Conservation (phyloP, 345 rosid species). For the Arabidopsis suecica region DNA sequence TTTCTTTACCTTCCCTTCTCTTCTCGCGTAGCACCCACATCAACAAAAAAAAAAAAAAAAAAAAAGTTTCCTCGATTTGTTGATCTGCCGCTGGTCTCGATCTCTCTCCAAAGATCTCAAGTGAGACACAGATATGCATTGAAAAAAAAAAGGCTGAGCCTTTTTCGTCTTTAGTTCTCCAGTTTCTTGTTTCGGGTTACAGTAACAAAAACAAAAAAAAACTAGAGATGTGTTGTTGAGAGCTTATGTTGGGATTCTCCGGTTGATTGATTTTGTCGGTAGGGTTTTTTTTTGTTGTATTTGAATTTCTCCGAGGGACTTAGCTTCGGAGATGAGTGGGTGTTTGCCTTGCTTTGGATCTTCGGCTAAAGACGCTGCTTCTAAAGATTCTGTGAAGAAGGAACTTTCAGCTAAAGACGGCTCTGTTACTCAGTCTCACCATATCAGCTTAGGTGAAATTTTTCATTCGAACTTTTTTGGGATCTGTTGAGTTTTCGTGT, state of each 20-base stretch:
- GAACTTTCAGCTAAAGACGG: conserved; percentile 80
- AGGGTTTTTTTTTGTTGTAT: conserved; percentile 45
- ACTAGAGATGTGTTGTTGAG: conserved; percentile 45
- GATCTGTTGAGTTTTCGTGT: conserved; percentile 48
- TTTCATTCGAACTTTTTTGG: not conserved
- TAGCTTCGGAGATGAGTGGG: conserved; percentile 77
- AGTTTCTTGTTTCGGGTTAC: conserved; percentile 15
- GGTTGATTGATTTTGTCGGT: conserved; percentile 50
- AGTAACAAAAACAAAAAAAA: not conserved
- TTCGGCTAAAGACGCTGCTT: conserved; percentile 65
- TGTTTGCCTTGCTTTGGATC: conserved; percentile 99
- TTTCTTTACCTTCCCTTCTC: conserved; percentile 58
- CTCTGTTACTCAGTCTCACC: conserved; percentile 75
- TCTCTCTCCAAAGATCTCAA: conserved; percentile 64
- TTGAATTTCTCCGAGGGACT: conserved; percentile 51
- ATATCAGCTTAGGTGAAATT: conserved; percentile 69
- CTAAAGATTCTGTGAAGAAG: conserved; percentile 70
- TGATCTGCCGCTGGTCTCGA: conserved; percentile 80
- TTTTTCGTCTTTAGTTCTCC: conserved; percentile 31
- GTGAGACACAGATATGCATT: conserved; percentile 43
- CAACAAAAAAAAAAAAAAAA: conserved; percentile 5
- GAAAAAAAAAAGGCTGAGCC: conserved; percentile 38
- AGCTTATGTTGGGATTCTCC: conserved; percentile 44
- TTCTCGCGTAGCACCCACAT: conserved; percentile 48
- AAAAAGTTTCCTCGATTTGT: conserved; percentile 62